Conservation (phyloP, 495 filamentous ascomycete species). For the Hypoxylon rickii region DNA sequence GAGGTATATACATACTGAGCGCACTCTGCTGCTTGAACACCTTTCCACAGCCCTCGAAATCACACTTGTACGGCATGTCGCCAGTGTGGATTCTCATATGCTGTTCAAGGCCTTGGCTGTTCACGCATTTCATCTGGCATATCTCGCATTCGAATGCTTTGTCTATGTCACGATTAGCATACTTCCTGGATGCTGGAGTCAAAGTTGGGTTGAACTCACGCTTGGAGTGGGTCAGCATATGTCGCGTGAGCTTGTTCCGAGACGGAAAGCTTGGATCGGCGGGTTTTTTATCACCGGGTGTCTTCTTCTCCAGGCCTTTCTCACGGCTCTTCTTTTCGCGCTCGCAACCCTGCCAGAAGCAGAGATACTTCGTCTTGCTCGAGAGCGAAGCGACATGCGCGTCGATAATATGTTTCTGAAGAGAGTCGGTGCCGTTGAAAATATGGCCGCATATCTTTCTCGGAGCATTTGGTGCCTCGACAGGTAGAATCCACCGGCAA, state of each 20-base stretch:
- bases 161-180: constrained; percentile 43
- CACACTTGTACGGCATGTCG: constrained; percentile 62
- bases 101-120: constrained; percentile 63
- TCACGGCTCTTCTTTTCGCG: too few relatives aligned
- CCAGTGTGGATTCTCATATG: constrained; percentile 65
- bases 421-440: constrained; percentile 22
- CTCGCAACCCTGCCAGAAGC: constrained; percentile 55
- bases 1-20: constrained; percentile 47
- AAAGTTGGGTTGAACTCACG: constrained; percentile 50
- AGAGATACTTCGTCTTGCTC: constrained; percentile 50
- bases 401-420: constrained; percentile 50
- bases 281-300: too few relatives aligned
- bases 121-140: constrained; percentile 61
- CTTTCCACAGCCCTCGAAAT: constrained; percentile 54
- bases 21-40: constrained; percentile 60
- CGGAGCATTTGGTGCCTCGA: constrained; percentile 12
- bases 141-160: constrained; percentile 60
- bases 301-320: too few relatives aligned
- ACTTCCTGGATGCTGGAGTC: not conserved
- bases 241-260: constrained; percentile 64
- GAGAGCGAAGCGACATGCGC: constrained; percentile 43
- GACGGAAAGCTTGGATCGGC: constrained; percentile 48
- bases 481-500: constrained; percentile 42
- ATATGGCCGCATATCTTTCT: constrained; percentile 25
- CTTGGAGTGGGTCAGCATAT: constrained; percentile 65